Evolutionary conservation across 1,284 basidiomycete species (phyloP).

Genomic region (Schizophyllum amplum): DNA sequence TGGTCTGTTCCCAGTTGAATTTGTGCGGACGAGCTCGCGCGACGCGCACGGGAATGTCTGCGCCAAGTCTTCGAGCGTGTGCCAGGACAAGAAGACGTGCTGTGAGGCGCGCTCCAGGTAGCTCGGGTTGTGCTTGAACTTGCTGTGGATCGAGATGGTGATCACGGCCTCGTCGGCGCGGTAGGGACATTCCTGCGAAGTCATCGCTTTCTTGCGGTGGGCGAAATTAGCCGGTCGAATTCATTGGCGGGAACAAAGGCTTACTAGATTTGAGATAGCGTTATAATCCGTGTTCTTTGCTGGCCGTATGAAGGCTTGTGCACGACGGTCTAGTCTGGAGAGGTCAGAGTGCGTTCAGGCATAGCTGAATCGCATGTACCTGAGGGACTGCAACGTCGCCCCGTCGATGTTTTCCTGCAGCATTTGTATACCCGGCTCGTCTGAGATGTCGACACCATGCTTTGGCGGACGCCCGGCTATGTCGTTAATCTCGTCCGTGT

Average conservation of each 20-base stretch:
- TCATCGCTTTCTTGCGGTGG: slow-evolving; percentile 21
- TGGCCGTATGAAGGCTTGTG: slow-evolving; percentile 54
- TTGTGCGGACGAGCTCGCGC: slow-evolving; percentile 42
- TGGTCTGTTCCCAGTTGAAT: slow-evolving; percentile 21
- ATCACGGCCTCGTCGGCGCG: slow-evolving; percentile 33
- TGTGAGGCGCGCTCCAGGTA: slow-evolving; percentile 56
- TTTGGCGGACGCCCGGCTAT: neutral
- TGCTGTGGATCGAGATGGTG: slow-evolving; percentile 50
- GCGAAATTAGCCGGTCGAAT: neutral
- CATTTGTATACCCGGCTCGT: slow-evolving; percentile 32
- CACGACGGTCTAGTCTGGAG: slow-evolving; percentile 40
- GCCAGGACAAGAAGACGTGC: slow-evolving; percentile 59
- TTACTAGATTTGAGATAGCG: slow-evolving; percentile 39
- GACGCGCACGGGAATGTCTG: slow-evolving; percentile 56
- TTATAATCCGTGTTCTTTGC: slow-evolving; percentile 61
- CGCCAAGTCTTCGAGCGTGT: slow-evolving; percentile 61
- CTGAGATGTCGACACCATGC: slow-evolving; percentile 3
- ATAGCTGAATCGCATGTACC: slow-evolving; percentile 28
- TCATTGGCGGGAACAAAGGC: slow-evolving; percentile 8
- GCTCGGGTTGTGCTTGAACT: slow-evolving; percentile 51
- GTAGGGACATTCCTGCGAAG: slow-evolving; percentile 14
- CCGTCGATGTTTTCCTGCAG: slow-evolving; percentile 42
- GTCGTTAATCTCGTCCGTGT: neutral
- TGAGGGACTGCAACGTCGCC: slow-evolving; percentile 48
- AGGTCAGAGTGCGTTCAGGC: neutral